phyloP scores from a whole-genome alignment of 2,329 filamentous ascomycete species.

The Cordyceps sp. region DNA sequence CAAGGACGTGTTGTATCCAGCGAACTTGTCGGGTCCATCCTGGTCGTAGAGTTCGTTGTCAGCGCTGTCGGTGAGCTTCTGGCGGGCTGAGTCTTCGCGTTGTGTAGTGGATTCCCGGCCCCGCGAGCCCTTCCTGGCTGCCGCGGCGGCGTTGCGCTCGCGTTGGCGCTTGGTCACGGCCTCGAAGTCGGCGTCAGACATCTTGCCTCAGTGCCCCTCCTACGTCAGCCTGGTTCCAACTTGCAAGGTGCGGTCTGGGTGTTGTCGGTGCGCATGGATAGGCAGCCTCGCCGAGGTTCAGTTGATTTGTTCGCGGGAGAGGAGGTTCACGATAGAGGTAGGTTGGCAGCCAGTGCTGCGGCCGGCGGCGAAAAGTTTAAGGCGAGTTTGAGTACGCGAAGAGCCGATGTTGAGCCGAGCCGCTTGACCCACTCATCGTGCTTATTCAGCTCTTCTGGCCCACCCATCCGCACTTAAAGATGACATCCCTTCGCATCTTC shows the following conservation, averaged over 20 bases:
- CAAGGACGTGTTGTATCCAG: slow-evolving; percentile 83
- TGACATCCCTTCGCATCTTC: too few relatives aligned
- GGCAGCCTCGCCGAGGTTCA: too few relatives aligned
- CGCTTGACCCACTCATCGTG: too few relatives aligned
- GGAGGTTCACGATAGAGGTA: too few relatives aligned
- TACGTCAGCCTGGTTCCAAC: slow-evolving; percentile 26
- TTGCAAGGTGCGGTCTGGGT: slow-evolving; percentile 17
- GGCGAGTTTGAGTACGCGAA: too few relatives aligned
- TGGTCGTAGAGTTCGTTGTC: slow-evolving; percentile 79
- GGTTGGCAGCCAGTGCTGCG: too few relatives aligned
- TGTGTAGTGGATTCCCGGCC: slow-evolving; percentile 65
- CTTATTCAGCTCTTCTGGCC: too few relatives aligned
- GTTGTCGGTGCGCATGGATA: slow-evolving; percentile 20
- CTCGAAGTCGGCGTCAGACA: slow-evolving; percentile 74
- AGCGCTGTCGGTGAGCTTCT: slow-evolving; percentile 76
- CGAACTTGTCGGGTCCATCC: slow-evolving; percentile 62
- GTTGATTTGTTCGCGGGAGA: too few relatives aligned
- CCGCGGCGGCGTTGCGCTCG: slow-evolving; percentile 73
- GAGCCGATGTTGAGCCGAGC: too few relatives aligned
- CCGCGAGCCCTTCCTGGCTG: slow-evolving; percentile 66
- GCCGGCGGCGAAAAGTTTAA: too few relatives aligned
- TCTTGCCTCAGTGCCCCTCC: slow-evolving; percentile 23
- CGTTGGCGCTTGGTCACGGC: slow-evolving; percentile 75
- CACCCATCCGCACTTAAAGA: too few relatives aligned
- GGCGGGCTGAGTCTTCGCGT: slow-evolving; percentile 78